These are phyloP conservation scores for Closterium sp. DNA, from an alignment of 139 green algal species.

Conservation along the genomic window DNA sequence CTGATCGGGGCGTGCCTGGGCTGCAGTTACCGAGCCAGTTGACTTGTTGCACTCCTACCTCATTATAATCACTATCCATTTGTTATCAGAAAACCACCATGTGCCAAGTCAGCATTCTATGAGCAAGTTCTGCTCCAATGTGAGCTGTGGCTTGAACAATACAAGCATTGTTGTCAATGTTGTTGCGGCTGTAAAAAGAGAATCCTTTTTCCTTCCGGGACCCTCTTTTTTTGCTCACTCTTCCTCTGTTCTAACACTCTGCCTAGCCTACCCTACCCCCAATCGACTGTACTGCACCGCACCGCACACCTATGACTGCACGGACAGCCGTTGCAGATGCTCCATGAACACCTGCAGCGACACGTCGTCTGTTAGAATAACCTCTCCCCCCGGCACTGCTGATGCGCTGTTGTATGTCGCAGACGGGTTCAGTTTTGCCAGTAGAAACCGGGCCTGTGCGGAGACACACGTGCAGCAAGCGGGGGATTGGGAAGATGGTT, in stretches of 20 bases:
- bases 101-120: too few species aligned
- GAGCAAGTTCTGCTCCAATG: too few species aligned
- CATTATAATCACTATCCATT: too few species aligned
- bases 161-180: too few species aligned
- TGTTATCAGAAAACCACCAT: too few species aligned
- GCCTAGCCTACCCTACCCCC: background rate
- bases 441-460: slow-evolving; percentile 90
- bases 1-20: background rate
- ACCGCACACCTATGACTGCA: slow-evolving; percentile 42
- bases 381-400: slow-evolving; percentile 52
- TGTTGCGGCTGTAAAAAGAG: background rate
- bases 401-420: slow-evolving; percentile 79
- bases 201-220: background rate
- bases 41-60: too few species aligned
- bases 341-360: slow-evolving; percentile 66
- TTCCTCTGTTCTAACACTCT: background rate
- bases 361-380: slow-evolving; percentile 75
- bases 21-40: too few species aligned
- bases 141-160: background rate
- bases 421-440: slow-evolving; percentile 93
- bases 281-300: background rate
- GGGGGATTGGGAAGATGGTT: background rate
- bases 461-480: too few species aligned
- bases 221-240: background rate
- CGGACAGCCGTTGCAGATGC: slow-evolving; percentile 55